Conservation (phyloP, 192 early-diverging fungal species). For the Powellomyces hirtus region DNA sequence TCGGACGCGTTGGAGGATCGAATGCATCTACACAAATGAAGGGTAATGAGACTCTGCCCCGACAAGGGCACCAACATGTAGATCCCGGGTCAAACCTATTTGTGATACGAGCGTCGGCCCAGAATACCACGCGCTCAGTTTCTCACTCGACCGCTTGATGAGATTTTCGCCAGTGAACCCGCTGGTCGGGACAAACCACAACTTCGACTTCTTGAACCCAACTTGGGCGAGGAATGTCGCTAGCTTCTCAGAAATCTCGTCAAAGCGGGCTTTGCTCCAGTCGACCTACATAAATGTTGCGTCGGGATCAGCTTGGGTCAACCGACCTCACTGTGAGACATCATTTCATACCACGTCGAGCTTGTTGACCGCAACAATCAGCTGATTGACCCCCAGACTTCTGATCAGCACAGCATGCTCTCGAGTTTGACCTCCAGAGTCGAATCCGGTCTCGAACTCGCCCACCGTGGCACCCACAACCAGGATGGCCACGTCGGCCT, state of each 20-base stretch:
- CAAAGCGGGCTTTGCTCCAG: conserved; percentile 80
- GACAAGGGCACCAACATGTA: not conserved
- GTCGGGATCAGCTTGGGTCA: too few relatives aligned
- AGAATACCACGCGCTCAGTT: conserved; percentile 68
- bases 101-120: conserved; percentile 75
- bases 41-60: too few relatives aligned
- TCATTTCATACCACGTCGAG: conserved; percentile 80
- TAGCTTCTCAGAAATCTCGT: conserved; percentile 71
- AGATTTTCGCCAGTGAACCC: conserved; percentile 92
- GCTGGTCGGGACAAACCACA: conserved; percentile 87
- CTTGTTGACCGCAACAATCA: conserved; percentile 96
- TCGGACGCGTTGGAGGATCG: conserved; percentile 66
- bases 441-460: conserved; percentile 95
- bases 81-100: conserved; percentile 58
- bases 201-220: conserved; percentile 73
- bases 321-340: too few relatives aligned
- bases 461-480: conserved; percentile 87
- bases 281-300: too few relatives aligned
- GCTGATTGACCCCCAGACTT: conserved; percentile 86
- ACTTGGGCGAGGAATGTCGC: conserved; percentile 62
- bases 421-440: conserved; percentile 89
- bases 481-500: conserved; percentile 93
- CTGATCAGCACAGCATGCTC: conserved; percentile 93
- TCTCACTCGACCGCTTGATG: conserved; percentile 39
- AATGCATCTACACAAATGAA: conserved; percentile 73